Evolutionary conservation across 441 rosid genomes (phyloP).

Genomic region (Populus hybrid): DNA sequence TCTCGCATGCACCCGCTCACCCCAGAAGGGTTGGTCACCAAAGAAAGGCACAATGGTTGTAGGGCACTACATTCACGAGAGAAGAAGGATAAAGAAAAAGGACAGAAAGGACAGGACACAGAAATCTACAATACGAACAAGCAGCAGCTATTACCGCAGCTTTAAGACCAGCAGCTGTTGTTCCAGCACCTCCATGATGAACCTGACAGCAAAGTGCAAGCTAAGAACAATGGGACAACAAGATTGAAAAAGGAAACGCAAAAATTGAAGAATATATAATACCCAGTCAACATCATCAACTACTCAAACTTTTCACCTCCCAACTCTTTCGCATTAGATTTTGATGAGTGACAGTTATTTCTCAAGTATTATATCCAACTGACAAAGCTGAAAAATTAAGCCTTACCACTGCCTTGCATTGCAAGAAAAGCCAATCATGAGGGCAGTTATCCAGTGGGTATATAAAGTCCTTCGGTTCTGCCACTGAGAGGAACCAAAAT

Average conservation of each 20-base stretch:
- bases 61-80: slow-evolving; percentile 61
- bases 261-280: no score
- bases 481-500: slow-evolving; percentile 53
- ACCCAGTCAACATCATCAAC: not conserved
- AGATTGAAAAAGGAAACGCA: not conserved
- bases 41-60: slow-evolving; percentile 94
- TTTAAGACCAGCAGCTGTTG: slow-evolving; percentile 98
- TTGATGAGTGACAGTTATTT: not conserved
- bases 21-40: slow-evolving; percentile 99
- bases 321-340: not conserved
- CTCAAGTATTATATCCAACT: not conserved
- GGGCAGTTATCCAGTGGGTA: slow-evolving; percentile 87
- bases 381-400: not conserved
- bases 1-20: slow-evolving; percentile 83
- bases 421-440: slow-evolving; percentile 94
- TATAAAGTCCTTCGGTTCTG: slow-evolving; percentile 72
- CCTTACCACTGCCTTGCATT: slow-evolving; percentile 97
- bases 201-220: slow-evolving; percentile 46
- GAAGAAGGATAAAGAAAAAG: not conserved
- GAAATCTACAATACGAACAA: slow-evolving; percentile 15
- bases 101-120: slow-evolving; percentile 9
- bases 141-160: slow-evolving; percentile 58
- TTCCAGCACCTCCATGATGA: slow-evolving; percentile 99
- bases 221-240: not conserved
- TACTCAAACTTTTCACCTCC: not conserved